Base-by-base conservation (phyloP, 179 eudicot genomes). In the Carnegiea gigantea region DNA sequence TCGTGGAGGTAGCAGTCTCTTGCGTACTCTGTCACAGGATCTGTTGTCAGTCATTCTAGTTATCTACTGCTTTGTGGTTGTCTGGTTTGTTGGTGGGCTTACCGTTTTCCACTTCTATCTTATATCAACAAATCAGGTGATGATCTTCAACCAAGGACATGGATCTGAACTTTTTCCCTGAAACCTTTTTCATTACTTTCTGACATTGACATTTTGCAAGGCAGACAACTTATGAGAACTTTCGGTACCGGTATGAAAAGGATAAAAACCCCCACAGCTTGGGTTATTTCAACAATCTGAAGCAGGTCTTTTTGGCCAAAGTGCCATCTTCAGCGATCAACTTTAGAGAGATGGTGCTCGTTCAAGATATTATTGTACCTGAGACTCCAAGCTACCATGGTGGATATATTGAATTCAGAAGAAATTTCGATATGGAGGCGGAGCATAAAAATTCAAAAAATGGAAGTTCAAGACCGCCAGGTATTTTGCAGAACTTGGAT, bases 71-170 rank as follows among this genome's bases (percentile, higher is more conserved):
- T 88, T 88, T 26, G 80, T 88, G 38, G 84, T 88, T 68, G 87
- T 87, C 70, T 85, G 90, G 85, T 87, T 92, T 65, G 88, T 90
- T 26, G 90, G 89, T n/a, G 88, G 90, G 59, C 90, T 92, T 76
- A 86, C 92, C 24, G 84, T 87, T 78, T 92, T 88, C 81, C 93
- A 92, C 77, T 79, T 87, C 77, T 91, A 88, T 73, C 81, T 91
- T 30, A 86, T 87, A 84, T 85, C 88, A 23, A 90, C 83, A 28
- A 91, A 91, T 81, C 92, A 91, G 94, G 92, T 91, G 77, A 88
- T 72, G 33, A 80, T 81, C 77, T 70, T 79, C 38, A 71, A 67
- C 73, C 46, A 70, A 30, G 21, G 36, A 67, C 18, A 67, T 28
- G 72, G 40, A 26, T 26, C 5, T 70, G 23, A 24, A 68, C 46